Base-by-base conservation (phyloP, 257 asterid species). In the Cordia subcordata region DNA sequence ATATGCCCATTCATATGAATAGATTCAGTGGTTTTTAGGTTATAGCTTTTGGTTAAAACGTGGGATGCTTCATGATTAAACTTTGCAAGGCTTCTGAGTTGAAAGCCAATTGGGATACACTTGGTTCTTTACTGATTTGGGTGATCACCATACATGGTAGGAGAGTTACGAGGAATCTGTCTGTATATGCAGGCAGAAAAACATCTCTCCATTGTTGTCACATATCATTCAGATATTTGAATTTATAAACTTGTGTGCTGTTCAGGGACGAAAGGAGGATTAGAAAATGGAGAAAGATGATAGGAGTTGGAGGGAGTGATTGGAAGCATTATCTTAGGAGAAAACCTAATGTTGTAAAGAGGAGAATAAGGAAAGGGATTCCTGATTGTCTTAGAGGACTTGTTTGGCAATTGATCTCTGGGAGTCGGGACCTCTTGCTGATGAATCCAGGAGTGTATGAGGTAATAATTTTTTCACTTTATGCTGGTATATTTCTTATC, bases 371-470 rank as follows among this genome's bases (percentile, higher is more conserved):
- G 66, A 93, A 89, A 81, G 99, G 97, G 72, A 86, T 93, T 72
- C 99, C 99, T 6, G 99, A 93, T 83, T 93, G 99, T 75, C 82
- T 93, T 38, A 80, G 99, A 78, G 99, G 99, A 39, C 89, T 89
- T 62, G 97, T 89, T 68, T 93, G 99, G 99, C 99, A 93, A 75
- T 76, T 93, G 61, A 81, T 93, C 46, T 93, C 99, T 61, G 99
- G 99, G 52, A 89, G 99, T 69, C 95, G 99, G 51, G 97, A 93
- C 79, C 99, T 93, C 79, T 76, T 93, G 81, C 82, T 93, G 65
- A 75, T 86, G 95, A 93, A 93, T 75, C 96, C 99, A 60, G 99
- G 99, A 54, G 99, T 93, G 39, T 93, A 93, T 68, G 97, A 93
- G 99, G 99, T 93, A 72, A 68, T 39, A 13, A n/a, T 18, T 53